Conservation (phyloP, 768 basidiomycete genomes). For the Leucocoprinus sp. region DNA sequence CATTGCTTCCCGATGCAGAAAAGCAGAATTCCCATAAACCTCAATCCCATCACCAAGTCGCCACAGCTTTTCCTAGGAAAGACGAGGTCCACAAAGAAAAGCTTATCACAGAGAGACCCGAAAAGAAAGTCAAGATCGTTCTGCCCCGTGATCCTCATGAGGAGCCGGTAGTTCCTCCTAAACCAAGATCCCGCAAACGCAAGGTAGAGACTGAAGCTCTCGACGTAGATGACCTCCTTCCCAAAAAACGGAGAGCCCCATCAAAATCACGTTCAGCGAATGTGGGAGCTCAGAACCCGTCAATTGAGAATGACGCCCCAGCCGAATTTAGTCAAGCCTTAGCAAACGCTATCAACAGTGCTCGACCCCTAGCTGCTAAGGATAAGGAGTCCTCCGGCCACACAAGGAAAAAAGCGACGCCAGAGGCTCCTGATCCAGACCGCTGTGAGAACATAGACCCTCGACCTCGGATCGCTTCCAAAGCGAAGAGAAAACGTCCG, state of each 20-base stretch:
- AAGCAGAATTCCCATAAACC: not conserved
- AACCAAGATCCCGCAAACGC: not conserved
- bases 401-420: not conserved
- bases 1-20: not conserved
- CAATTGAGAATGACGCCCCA: not conserved
- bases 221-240: not conserved
- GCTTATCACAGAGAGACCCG: too few species aligned
- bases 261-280: not conserved
- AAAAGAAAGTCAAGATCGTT: not conserved
- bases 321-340: not conserved
- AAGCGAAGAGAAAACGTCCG: not conserved
- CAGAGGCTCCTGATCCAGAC: not conserved
- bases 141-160: not conserved
- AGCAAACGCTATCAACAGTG: slow-evolving; percentile 4
- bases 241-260: slow-evolving; percentile 1
- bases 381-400: not conserved
- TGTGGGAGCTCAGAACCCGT: not conserved
- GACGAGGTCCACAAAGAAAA: too few species aligned
- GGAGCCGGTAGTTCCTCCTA: not conserved
- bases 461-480: not conserved
- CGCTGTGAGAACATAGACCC: not conserved
- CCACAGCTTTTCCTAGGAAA: too few species aligned
- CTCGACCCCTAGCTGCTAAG: not conserved
- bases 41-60: too few species aligned
- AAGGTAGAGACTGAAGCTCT: not conserved